phyloP scores from a whole-genome alignment of 352 stramenopile species.

The Detonula confervacea region DNA sequence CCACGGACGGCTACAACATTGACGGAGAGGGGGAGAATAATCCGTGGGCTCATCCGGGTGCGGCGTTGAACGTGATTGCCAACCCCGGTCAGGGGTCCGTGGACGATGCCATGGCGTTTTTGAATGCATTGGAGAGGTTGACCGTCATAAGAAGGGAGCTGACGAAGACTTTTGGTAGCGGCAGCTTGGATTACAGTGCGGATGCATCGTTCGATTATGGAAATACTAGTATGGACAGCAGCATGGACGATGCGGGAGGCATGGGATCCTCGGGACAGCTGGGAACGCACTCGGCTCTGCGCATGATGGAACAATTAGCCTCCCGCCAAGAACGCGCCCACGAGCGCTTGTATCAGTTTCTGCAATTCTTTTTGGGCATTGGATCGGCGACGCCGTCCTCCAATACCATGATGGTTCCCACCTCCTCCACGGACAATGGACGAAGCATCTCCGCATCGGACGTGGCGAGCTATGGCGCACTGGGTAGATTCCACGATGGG shows the following conservation, averaged over 20 bases:
- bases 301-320: constrained; percentile 83
- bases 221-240: neutral
- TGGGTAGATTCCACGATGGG: constrained; percentile 39
- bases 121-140: constrained; percentile 76
- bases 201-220: neutral
- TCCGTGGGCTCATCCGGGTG: constrained; percentile 36
- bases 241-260: neutral
- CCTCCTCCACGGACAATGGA: constrained; percentile 35
- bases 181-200: neutral
- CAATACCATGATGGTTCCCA: constrained; percentile 38
- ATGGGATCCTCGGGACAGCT: neutral
- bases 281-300: constrained; percentile 68
- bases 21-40: constrained; percentile 12
- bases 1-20: neutral
- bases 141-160: constrained; percentile 69
- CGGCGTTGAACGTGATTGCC: constrained; percentile 22
- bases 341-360: constrained; percentile 82
- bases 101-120: constrained; percentile 72
- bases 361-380: constrained; percentile 61
- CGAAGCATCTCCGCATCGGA: constrained; percentile 2
- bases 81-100: constrained; percentile 32
- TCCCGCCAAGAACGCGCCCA: constrained; percentile 78
- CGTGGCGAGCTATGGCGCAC: constrained; percentile 2
- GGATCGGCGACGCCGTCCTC: constrained; percentile 12
- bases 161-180: constrained; percentile 63